Base-by-base conservation (phyloP, 2,329 filamentous ascomycete species). In the Fusarium praegraminearum region DNA sequence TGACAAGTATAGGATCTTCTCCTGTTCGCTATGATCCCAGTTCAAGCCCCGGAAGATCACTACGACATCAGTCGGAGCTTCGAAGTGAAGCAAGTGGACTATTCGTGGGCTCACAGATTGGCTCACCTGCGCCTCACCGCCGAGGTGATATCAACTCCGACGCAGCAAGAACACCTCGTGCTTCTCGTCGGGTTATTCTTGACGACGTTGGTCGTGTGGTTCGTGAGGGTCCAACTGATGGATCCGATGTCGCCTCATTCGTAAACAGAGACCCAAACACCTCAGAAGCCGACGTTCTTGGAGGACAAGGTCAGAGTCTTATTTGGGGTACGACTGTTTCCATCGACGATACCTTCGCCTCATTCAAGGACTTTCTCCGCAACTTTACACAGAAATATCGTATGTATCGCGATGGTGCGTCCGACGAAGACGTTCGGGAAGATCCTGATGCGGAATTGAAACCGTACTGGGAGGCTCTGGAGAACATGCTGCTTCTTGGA, bases 261-360 rank as follows among this genome's bases (percentile, higher is more conserved):
- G 83, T 84, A 36, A 89, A 89, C 76, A 80, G 86, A 71, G 86
- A 97, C 71, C 93, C 93, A 1, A 91, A 91, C 68, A 98, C 94
- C 9, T 98, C 95, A 3, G 96, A 99, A 78, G 96, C 96, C 1
- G 92, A 98, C 76, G 88, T 86, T 1, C 87, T 98, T 41, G 95
- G 94, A 40, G 96, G 94, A 3, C 89, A 89, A 62, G 93, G 92
- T 40, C 91, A 91, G 58, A 90, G 91, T 72, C 89, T 97, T 61
- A 95, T 99, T 69, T 99, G 96, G 96, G 96, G 96, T 79, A 99
- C 96, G 44, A 98, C 97, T 40, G 93, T 99, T 51, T 97, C 95
- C 7, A 91, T 99, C 55, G 89, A 93, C 64, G 94, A 98, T 78
- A 94, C 93, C 1, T 92, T 97, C 79, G 88, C 90, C 53, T 86